A percentile compares a stretch with the other conserved stretches of the same genome.
Conservation (phyloP, 2,329 filamentous ascomycete species). For the Xylaria sp. region DNA sequence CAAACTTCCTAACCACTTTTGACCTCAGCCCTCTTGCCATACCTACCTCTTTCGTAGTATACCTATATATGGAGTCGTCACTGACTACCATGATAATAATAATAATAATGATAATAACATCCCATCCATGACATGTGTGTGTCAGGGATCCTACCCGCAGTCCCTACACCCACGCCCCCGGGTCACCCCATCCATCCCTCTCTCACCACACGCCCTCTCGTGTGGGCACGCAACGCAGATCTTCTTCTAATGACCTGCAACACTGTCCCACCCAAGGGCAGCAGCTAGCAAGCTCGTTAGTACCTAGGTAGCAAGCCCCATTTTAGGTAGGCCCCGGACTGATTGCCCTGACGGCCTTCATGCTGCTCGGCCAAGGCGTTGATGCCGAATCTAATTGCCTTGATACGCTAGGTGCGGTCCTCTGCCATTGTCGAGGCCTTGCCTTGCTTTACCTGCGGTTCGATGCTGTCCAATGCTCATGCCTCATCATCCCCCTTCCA, state of each 20-base stretch:
- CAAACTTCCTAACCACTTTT: constrained; percentile 8
- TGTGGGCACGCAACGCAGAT: constrained; percentile 44
- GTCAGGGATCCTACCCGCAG: constrained; percentile 21
- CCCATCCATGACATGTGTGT: constrained; percentile 27
- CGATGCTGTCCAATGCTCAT: constrained; percentile 17
- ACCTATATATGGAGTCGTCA: constrained; percentile 5
- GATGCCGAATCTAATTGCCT: constrained; percentile 34
- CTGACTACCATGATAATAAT: not conserved
- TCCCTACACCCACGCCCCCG: constrained; percentile 24
- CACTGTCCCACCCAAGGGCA: constrained; percentile 31
- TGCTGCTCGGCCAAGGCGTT: constrained; percentile 45
- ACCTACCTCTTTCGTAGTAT: not conserved
- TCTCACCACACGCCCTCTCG: constrained; percentile 26
- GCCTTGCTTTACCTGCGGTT: constrained; percentile 19
- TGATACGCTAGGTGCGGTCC: constrained; percentile 15
- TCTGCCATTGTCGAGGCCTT: constrained; percentile 26
- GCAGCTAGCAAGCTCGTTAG: constrained; percentile 41
- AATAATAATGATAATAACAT: constrained; percentile 5
- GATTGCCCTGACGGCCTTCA: not conserved
- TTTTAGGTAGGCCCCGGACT: constrained; percentile 36
- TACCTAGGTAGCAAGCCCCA: constrained; percentile 45
- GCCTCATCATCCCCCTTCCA: constrained; percentile 31
- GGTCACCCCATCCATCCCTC: constrained; percentile 29
- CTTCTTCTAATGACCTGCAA: constrained; percentile 46
- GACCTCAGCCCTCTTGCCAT: constrained; percentile 22